Conservation (phyloP, 169 alveolate genomes). For the Plasmodium berghei region DNA sequence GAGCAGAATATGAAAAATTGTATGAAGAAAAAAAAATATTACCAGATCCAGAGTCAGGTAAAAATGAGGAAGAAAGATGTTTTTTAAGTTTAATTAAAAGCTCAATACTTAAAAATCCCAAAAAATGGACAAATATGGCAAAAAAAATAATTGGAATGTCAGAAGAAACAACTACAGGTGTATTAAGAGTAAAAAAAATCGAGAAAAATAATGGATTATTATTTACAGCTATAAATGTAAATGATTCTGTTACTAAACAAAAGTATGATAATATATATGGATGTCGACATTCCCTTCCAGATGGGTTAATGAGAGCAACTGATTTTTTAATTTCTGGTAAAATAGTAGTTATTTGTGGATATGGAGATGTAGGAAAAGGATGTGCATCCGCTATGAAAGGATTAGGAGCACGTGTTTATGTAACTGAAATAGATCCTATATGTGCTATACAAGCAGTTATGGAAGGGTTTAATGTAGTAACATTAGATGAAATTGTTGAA, state of each 20-base stretch:
- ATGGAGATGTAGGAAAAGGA: conserved; percentile 99
- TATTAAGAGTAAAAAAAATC: conserved; percentile 93
- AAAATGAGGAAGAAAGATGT: conserved; percentile 82
- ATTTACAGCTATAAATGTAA: conserved; percentile 97
- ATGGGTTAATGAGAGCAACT: conserved; percentile 98
- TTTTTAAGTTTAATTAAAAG: conserved; percentile 89
- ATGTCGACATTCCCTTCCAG: conserved; percentile 98
- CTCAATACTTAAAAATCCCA: conserved; percentile 88
- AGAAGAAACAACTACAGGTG: conserved; percentile 99
- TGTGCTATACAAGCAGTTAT: conserved; percentile 98
- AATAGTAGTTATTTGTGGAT: conserved; percentile 96
- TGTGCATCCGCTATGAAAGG: conserved; percentile 97
- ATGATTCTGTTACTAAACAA: conserved; percentile 97
- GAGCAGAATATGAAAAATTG: conserved; percentile 89
- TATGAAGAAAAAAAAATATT: conserved; percentile 78
- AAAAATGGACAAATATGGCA: conserved; percentile 93
- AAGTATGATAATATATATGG: conserved; percentile 99
- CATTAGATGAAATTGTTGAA: conserved; percentile 92
- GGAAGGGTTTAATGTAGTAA: conserved; percentile 97
- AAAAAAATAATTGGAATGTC: conserved; percentile 94
- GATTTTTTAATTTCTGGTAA: conserved; percentile 98
- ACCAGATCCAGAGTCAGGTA: conserved; percentile 80
- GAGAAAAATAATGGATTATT: conserved; percentile 91
- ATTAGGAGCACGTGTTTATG: conserved; percentile 97
- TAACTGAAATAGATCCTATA: conserved; percentile 98